Base-by-base conservation (phyloP, 106 monocot species). In the Dioscorea alata region DNA sequence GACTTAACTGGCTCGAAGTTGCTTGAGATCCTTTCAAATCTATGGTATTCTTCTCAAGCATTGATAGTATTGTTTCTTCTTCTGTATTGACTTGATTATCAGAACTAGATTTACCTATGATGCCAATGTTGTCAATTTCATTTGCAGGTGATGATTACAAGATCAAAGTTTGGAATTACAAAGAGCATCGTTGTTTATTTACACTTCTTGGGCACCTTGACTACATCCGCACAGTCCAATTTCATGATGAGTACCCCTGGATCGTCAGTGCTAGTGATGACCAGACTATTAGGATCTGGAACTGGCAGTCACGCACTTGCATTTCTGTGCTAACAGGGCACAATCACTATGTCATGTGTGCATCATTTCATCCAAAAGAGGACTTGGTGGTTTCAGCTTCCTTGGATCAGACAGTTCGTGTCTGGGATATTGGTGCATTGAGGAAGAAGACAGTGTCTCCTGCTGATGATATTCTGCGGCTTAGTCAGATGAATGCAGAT, bases 81-180 rank as follows among this genome's bases (percentile, higher is more conserved):
- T 10, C 5, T 42, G 42, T 42, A 42, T 42, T 42, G 6, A 42
- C 42, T 42, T 42, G 9, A 42, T 42, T 10, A 42, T 42, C 42
- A 42, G 42, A 42, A 42, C 1, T 42, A 8, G 28, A 0, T 42
- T 42, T 42, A 42, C 42, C 42, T 42, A 42, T 42, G 10, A 8
- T 10, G 10, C 42, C 10, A 3, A 6, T 42, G 42, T 6, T 42
- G 42, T 6, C 10, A 42, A 42, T 42, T 42, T 42, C 10, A 6
- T 49, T 81, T 81, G 23, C 76, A 88, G 88, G 88, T 18, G 88
- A 88, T 79, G 84, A 88, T 63, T 84, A 84, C 73, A 88, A 88
- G 75, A 88, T 88, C 60, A 88, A 88, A 73, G 88, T 88, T 14
- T 88, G 81, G 88, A 88, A 88, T 61, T 84, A 88, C 50, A 88